Evolutionary conservation across 495 filamentous ascomycete species (phyloP).

Genomic region (Elaphomyces granulatus): DNA sequence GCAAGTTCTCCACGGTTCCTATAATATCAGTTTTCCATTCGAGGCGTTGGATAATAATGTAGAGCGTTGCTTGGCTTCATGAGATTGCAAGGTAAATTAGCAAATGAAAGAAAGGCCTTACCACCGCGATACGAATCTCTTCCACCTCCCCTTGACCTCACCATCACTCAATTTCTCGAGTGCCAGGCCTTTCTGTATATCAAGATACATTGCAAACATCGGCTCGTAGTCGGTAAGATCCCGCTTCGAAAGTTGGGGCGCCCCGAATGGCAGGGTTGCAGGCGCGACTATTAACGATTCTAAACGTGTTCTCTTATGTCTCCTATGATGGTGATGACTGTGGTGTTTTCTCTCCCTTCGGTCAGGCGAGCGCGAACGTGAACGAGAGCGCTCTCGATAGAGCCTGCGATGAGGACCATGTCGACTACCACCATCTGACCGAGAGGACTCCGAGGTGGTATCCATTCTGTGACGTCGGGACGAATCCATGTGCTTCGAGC

Average conservation of each 20-base stretch:
- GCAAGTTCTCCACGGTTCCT: constrained; percentile 89
- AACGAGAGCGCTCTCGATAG: background rate
- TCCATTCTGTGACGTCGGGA: too few species aligned
- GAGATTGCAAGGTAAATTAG: background rate
- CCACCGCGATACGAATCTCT: constrained; percentile 86
- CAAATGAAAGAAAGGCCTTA: constrained; percentile 24
- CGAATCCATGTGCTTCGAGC: too few species aligned
- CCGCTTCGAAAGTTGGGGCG: constrained; percentile 46
- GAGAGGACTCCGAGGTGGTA: too few species aligned
- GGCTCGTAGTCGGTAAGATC: constrained; percentile 49
- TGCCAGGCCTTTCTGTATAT: constrained; percentile 67
- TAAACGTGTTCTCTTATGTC: constrained; percentile 4
- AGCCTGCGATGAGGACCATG: too few species aligned
- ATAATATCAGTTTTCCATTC: constrained; percentile 10
- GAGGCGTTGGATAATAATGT: background rate
- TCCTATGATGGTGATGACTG: constrained; percentile 14
- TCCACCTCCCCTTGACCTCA: constrained; percentile 76
- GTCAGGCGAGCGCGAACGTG: background rate
- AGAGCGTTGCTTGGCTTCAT: constrained; percentile 1
- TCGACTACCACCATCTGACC: too few species aligned
- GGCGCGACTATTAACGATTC: constrained; percentile 6
- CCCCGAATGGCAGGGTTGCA: constrained; percentile 47
- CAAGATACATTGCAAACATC: constrained; percentile 75
- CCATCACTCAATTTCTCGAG: constrained; percentile 49
- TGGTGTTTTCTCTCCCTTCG: constrained; percentile 6